Conservation (phyloP, 1,284 basidiomycete species). For the Microbotryomycetes sp. region DNA sequence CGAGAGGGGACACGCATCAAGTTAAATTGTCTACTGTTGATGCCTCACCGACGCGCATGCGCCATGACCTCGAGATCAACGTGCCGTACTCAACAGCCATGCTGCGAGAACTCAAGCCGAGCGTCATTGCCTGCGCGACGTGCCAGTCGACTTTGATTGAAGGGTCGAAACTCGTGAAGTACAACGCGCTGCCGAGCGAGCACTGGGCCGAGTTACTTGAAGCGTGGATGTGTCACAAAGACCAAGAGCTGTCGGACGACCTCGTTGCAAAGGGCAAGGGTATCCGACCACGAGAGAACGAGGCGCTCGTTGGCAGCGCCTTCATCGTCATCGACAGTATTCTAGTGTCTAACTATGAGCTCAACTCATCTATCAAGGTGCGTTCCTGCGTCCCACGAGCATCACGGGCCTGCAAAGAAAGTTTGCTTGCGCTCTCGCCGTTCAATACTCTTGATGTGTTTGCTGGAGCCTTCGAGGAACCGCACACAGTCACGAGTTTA, state of each 20-base stretch:
- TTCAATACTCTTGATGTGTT: slow-evolving; percentile 34
- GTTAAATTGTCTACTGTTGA: slow-evolving; percentile 52
- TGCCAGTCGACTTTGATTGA: slow-evolving; percentile 44
- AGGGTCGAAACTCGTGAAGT: slow-evolving; percentile 39
- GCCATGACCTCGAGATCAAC: slow-evolving; percentile 36
- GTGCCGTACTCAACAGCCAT: slow-evolving; percentile 31
- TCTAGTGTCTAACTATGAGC: not conserved
- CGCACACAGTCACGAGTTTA: not conserved
- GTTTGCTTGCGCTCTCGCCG: slow-evolving; percentile 37
- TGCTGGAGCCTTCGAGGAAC: slow-evolving; percentile 36
- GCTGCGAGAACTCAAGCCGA: slow-evolving; percentile 43
- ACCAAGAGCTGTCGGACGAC: slow-evolving; percentile 65
- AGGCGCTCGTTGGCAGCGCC: slow-evolving; percentile 74
- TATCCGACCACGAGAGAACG: slow-evolving; percentile 65
- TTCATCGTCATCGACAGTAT: slow-evolving; percentile 66
- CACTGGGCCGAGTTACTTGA: slow-evolving; percentile 96
- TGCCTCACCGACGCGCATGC: slow-evolving; percentile 33
- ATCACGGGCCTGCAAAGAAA: slow-evolving; percentile 79
- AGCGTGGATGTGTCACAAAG: slow-evolving; percentile 95
- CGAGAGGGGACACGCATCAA: slow-evolving; percentile 53
- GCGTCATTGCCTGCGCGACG: slow-evolving; percentile 60
- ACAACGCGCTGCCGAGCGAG: slow-evolving; percentile 82
- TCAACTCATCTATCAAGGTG: no score
- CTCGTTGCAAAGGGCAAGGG: slow-evolving; percentile 60
- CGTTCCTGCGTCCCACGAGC: no score